Evolutionary conservation across 2,329 filamentous ascomycete genomes (phyloP), one percentile per base, ranked within the genome.

Genomic region (Fusarium miscanthi): DNA sequence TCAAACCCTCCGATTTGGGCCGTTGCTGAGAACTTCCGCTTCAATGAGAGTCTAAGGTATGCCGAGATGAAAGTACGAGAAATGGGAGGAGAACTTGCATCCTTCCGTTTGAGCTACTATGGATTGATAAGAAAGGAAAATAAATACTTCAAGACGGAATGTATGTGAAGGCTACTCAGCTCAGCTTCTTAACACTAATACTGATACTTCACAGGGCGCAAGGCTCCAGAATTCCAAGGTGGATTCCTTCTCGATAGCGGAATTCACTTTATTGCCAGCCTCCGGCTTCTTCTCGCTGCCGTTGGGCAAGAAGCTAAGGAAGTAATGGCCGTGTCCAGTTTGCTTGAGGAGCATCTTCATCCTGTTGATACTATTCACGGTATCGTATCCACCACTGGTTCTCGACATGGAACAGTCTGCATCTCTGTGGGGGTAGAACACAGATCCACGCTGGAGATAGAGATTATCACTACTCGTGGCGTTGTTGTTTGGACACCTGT

Each of bases 181-280:
- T 30, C 23, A 13, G 19, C 11, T 8, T 21, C 4, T 5, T 31
- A 8, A 25, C 8, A 11, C 12, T 31, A 8, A 33, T n/a, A 4
- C 35, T 59, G 9, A 59, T 23, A 35, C 5, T 8, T 41, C 9
- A 7, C 31, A 59, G 57, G 69, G 69, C 53, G 69, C 35, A 54
- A 54, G 30, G 42, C 30, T 21, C 66, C 69, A 0, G 52, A 56
- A 3, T 60, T 67, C 14, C 59, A 56, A 33, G 59, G 59, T 9
- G 59, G 49, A 12, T 61, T 56, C 33, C 33, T 61, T 14, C 59
- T 59, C 2, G 70, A 72, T 35, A 56, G 63, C 14, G 70, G 70
- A 12, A 69, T 72, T 40, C 70, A 72, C 54, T 70, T 65, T n/a
- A 46, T 70, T 38, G 70, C 63, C 9, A 69, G 61, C 14, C 54